A percentile compares a stretch with the other conserved stretches of the same genome.
Evolutionary conservation across 2,329 filamentous ascomycete species (phyloP).

Genomic region (Fusarium redolens): DNA sequence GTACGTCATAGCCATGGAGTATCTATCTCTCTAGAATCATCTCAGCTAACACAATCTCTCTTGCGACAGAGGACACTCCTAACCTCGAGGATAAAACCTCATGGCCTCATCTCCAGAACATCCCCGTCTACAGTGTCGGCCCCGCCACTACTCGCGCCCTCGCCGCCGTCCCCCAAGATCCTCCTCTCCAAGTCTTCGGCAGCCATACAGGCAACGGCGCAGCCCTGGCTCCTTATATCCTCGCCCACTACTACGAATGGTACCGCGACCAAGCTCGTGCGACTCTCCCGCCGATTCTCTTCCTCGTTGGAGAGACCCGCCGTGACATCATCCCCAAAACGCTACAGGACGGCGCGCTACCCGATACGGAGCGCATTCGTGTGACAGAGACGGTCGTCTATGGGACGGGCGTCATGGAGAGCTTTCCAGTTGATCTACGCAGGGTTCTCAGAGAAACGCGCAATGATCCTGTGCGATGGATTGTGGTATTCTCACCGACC

Average conservation of each 20-base stretch:
- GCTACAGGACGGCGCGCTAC: conserved; percentile 69
- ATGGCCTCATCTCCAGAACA: conserved; percentile 66
- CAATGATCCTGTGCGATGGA: conserved; percentile 66
- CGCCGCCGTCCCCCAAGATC: conserved; percentile 60
- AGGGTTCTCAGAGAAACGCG: conserved; percentile 60
- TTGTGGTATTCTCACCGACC: conserved; percentile 78
- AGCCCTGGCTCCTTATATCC: conserved; percentile 79
- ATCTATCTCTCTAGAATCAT: background rate
- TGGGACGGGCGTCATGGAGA: conserved; percentile 83
- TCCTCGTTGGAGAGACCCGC: conserved; percentile 89
- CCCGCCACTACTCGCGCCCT: conserved; percentile 84
- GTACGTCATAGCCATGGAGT: conserved; percentile 14
- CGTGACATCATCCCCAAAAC: conserved; percentile 90
- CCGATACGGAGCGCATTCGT: conserved; percentile 63
- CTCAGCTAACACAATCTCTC: background rate
- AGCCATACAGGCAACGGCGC: conserved; percentile 88
- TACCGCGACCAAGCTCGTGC: conserved; percentile 54
- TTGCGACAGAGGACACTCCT: conserved; percentile 23
- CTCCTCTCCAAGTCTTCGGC: conserved; percentile 75
- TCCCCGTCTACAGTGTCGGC: conserved; percentile 81
- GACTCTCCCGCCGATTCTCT: conserved; percentile 75
- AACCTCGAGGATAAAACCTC: conserved; percentile 12
- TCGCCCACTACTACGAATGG: conserved; percentile 76
- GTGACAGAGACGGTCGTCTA: conserved; percentile 89
- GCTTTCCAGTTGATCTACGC: conserved; percentile 77